Evolutionary conservation across 139 green algal genomes (phyloP), one percentile per base, ranked within the genome.

Genomic region (Dunaliella primolecta): DNA sequence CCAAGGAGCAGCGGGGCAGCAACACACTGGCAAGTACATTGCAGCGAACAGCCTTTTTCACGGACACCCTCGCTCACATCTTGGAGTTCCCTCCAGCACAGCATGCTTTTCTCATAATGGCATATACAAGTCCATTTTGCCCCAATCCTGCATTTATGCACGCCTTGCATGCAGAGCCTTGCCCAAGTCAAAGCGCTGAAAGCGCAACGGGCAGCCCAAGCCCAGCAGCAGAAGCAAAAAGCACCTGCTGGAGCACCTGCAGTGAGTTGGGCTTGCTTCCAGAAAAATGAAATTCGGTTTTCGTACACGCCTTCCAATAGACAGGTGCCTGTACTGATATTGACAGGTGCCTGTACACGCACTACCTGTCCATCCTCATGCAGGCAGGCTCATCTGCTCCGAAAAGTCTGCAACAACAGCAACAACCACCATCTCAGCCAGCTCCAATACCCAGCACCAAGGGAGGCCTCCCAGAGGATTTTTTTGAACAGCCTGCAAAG

Each of bases 1-100:
- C 32, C 31, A 84, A 84, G 30, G 80, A 84, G 80, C 80, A 84
- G 27, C 46, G 80, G 29, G 80, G 80, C 38, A 78, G 55, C 32
- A 56, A 56, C 2, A 33, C 55, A 56, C 79, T 23, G 37, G 79
- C 75, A 24, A 38, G 77, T 31, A 15, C 3, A 31, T 31, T 78
- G 15, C 56, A 72, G 56, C 56, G 56, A 72, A 23, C n/a, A n/a
- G n/a, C n/a, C n/a, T n/a, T n/a, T n/a, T n/a, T n/a, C n/a, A n/a
- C n/a, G n/a, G n/a, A n/a, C n/a, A n/a, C n/a, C n/a, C n/a, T n/a
- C n/a, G n/a, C n/a, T n/a, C n/a, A n/a, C 56, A 72, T 72, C 20
- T 29, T 29, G 20, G 20, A 72, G 56, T 72, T 72, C 20, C 20
- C 56, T 20, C 23, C 23, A 72, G 56, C 56, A 72, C 30, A 35